Evolutionary conservation across 2,329 filamentous ascomycete genomes (phyloP).

Genomic region (Nothophoma quercina): DNA sequence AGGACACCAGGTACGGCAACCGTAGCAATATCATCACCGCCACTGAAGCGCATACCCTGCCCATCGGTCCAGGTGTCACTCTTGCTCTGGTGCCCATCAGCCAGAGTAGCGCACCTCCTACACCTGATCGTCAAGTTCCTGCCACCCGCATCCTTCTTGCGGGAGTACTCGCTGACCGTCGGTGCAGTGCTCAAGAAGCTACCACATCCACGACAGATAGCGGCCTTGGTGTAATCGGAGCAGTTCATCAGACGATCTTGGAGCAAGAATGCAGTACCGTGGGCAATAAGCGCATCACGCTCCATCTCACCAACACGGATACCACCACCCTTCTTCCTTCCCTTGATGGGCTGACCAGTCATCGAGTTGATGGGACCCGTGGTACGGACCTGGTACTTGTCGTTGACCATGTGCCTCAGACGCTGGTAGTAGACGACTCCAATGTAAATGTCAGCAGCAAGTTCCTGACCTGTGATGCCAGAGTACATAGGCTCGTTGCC

Average conservation of each 20-base stretch:
- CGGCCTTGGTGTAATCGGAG: conserved; percentile 88
- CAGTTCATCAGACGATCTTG: conserved; percentile 98
- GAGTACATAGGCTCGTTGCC: conserved; percentile 99
- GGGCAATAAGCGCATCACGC: conserved; percentile 90
- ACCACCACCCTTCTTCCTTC: conserved; percentile 93
- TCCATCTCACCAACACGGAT: conserved; percentile 99
- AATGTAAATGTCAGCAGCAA: conserved; percentile 94
- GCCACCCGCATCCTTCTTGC: conserved; percentile 68
- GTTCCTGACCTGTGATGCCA: conserved; percentile 92
- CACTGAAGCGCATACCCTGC: conserved; percentile 80
- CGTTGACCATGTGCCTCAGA: conserved; percentile 98
- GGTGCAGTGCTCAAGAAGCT: conserved; percentile 90
- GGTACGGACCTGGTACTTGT: conserved; percentile 98
- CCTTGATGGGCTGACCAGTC: conserved; percentile 96
- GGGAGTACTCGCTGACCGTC: conserved; percentile 65
- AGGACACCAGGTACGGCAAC: conserved; percentile 93
- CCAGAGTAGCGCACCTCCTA: conserved; percentile 73
- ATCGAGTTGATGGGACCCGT: conserved; percentile 90
- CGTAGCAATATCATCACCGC: conserved; percentile 88
- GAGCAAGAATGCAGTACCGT: conserved; percentile 92
- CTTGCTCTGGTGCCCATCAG: conserved; percentile 62
- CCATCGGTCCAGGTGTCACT: conserved; percentile 88
- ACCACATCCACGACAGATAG: conserved; percentile 88
- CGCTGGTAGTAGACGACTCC: conserved; percentile 98
- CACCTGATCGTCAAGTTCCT: conserved; percentile 78